phyloP scores from a whole-genome alignment of 345 rosid species.

The Syzygium grande region DNA sequence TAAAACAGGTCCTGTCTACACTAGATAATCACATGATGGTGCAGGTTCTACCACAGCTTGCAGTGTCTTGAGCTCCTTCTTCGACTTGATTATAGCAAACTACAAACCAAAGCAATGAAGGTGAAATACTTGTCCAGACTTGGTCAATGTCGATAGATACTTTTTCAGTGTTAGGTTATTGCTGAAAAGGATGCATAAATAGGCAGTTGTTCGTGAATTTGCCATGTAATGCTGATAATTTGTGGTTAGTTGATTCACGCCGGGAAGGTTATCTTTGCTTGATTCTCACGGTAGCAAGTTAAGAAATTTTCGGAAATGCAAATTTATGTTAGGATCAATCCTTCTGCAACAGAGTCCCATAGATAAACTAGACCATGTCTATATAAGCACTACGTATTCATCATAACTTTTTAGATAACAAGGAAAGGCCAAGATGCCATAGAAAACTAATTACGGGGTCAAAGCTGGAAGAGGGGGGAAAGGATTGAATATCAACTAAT shows the following conservation, averaged over 20 bases:
- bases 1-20: not conserved
- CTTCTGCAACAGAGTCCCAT: not conserved
- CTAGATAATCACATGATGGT: not conserved
- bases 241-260: not conserved
- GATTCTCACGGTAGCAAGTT: not conserved
- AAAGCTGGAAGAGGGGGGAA: slow-evolving; percentile 1
- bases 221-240: not conserved
- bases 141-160: not conserved
- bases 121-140: not conserved
- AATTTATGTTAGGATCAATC: not conserved
- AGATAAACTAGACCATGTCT: not conserved
- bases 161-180: not conserved
- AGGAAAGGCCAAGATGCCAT: not conserved
- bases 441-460: not conserved
- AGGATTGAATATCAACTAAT: not conserved
- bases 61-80: not conserved
- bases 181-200: not conserved
- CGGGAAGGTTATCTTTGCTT: not conserved
- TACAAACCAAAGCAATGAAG: not conserved
- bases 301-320: not conserved
- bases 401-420: not conserved
- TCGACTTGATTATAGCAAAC: not conserved
- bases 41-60: not conserved
- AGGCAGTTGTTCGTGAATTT: not conserved
- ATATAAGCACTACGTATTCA: not conserved